Evolutionary conservation across 129 eudicot genomes (phyloP), one percentile per base, ranked within the genome.

Genomic region (Helianthus tuberosus): DNA sequence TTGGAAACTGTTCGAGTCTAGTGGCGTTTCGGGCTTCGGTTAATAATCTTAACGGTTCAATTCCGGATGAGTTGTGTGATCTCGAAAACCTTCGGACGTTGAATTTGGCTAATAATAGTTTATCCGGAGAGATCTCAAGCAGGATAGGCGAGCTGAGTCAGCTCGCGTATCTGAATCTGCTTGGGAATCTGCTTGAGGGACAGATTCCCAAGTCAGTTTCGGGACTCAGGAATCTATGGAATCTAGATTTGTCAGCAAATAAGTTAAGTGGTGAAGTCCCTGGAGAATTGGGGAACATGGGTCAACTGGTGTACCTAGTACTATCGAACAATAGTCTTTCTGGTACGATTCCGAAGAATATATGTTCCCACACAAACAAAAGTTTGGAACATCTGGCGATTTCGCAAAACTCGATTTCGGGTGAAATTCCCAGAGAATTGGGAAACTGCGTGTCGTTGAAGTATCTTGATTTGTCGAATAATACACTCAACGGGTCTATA

Each of bases 391-490:
- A 91, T 64, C 32, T 94, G 83, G 74, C 76, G 79, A 75, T 94
- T 4, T 77, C 91, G 0, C 84, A 91, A 48, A 87, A 89, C 78
- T 82, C 55, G 32, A 83, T 94, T 55, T 80, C 86, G 8, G 96
- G 97, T 11, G 88, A 77, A 69, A 90, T 94, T 50, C 99, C 99
- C 0, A 75, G 35, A 50, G 90, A 88, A 60, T 63, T 94, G 77
- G 83, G 82, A 49, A 83, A 82, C 2, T 94, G 99, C 62, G 47
- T 51, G 48, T 50, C 86, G 3, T 67, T 94, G 20, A 53, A 82
- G 81, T 86, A 77, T 71, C 88, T 94, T 7, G 97, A 94, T 83
- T 94, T 94, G 89, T 90, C 97, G 8, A 91, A 91, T 12, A 94
- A 91, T 71, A 91, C 96, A 4, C 91, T 94, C 57, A 81, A 83